Evolutionary conservation across 768 basidiomycete species (phyloP).

Genomic region (Lentinus tigrinus): DNA sequence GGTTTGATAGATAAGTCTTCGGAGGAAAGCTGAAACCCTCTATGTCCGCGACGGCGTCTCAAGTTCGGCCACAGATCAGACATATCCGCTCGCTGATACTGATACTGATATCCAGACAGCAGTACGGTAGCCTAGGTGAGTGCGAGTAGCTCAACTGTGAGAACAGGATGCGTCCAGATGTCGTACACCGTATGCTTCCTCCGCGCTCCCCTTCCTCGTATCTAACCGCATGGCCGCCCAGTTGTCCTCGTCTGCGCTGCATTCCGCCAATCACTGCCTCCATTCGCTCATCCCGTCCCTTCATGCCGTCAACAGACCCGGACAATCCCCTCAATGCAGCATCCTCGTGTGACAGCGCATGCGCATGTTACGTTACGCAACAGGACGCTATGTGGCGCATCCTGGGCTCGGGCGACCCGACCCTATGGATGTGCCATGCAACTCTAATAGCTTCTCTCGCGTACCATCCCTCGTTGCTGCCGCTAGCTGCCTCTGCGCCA

Average conservation of each 20-base stretch:
- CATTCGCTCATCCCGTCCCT: background rate
- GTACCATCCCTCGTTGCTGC: conserved; percentile 13
- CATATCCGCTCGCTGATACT: background rate
- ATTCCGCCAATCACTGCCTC: background rate
- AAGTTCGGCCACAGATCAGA: background rate
- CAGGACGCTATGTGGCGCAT: background rate
- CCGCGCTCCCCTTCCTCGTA: background rate
- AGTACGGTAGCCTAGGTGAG: background rate
- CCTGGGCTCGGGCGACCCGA: conserved; percentile 2
- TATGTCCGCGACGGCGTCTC: background rate
- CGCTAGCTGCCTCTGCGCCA: conserved; percentile 6
- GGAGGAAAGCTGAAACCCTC: background rate
- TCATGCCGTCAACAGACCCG: background rate
- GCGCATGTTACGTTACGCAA: conserved; percentile 8
- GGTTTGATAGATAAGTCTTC: background rate
- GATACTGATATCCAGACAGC: background rate
- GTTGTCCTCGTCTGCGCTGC: background rate
- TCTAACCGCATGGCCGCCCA: background rate
- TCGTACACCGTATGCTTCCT: background rate
- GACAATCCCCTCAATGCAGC: background rate
- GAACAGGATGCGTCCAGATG: background rate
- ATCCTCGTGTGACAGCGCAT: background rate
- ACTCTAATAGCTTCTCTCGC: conserved; percentile 13
- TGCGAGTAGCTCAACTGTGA: background rate
- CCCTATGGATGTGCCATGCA: conserved; percentile 5